Evolutionary conservation across 1,284 basidiomycete species (phyloP), one percentile per base, ranked within the genome.

Genomic region (Kalmanozyma brasiliensis): DNA sequence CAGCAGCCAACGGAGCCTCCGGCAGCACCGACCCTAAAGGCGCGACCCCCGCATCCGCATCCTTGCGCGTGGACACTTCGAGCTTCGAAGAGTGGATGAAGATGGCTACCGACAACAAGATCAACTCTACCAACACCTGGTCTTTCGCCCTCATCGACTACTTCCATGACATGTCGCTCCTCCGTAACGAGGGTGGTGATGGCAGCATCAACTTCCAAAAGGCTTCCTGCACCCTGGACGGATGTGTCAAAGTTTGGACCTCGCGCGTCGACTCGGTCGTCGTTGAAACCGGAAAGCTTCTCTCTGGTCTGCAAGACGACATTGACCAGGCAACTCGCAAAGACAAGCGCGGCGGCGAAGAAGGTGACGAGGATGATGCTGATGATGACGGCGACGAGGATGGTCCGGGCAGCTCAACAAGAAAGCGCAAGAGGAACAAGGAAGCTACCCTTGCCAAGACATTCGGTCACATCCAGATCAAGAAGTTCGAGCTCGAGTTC

Each of bases 21-120:
- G 52, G 49, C 0, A 36, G 46, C 3, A 33, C 17, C 51, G 57
- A 64, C 14, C 33, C 65, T 0, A 60, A 51, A 16, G 49, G 23
- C 17, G 41, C 59, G 4, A 33, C 53, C 10, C 29, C 66, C 13
- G 58, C 60, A 24, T 45, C 67, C 11, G 47, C 63, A 24, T 62
- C 71, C 38, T 49, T 79, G 16, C 67, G 72, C 13, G 79, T 81
- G 20, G 78, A 81, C 63, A 77, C 60, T 13, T 80, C 80, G 49
- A 78, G 72, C 58, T 81, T 81, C 47, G 95, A 98, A 82, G 94
- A 98, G 82, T 98, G 96, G 95, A 98, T 99, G 95, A 98, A 98
- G 86, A 91, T 98, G 89, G 94, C 94, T 1, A 98, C 95, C 7
- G 96, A 98, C 82, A 98, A 98, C 83, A 99, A 98, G 95, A 98